Base-by-base conservation (phyloP, 768 basidiomycete species). In the Sistotremastrum suecicum region DNA sequence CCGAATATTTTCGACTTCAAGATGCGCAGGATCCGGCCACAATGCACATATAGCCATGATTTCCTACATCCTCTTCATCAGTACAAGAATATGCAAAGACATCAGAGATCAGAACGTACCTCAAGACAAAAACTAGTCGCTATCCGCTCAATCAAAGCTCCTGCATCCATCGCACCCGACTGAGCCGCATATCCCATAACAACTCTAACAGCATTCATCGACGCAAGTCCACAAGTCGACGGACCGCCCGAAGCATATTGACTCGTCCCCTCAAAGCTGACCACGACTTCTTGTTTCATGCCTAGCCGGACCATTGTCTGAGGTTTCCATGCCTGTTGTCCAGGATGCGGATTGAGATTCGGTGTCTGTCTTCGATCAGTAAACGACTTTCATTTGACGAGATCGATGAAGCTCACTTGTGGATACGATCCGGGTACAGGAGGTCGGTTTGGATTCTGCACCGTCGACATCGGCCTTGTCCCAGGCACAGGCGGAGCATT, bases 161-260 rank as follows among this genome's bases (percentile, higher is more conserved):
- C 57, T 37, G 57, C 53, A 45, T 64, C 53, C 43, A 74, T 53
- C 36, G 57, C 55, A 29, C 56, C 44, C 7, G 72, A 45, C 20
- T 73, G 53, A 28, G 50, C 52, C 7, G 46, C 53, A 5, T 57
- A 64, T 28, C 41, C 63, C 34, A 78, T 67, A 6, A 69, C 62
- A 5, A 75, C 52, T 44, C 77, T 65, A 7, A 72, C 75, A 49
- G 76, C 80, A 54, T 82, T 81, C 54, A 82, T 58, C 2, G 75
- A 73, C 28, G 80, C 80, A 29, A 83, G 65, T 11, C 81, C 81
- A 49, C 80, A 83, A 2, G 78, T 69, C 37, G 80, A 73, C 32
- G 59, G 58, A 4, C 68, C 64, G 7, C 66, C 64, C n/a, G 59
- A 60, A 2, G 46, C 51, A 44, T 80, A 82, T 51, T 81, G 80